Base-by-base conservation (phyloP, 805 yeast genomes). In the Cyberlindnera xishuangbannaensis region DNA sequence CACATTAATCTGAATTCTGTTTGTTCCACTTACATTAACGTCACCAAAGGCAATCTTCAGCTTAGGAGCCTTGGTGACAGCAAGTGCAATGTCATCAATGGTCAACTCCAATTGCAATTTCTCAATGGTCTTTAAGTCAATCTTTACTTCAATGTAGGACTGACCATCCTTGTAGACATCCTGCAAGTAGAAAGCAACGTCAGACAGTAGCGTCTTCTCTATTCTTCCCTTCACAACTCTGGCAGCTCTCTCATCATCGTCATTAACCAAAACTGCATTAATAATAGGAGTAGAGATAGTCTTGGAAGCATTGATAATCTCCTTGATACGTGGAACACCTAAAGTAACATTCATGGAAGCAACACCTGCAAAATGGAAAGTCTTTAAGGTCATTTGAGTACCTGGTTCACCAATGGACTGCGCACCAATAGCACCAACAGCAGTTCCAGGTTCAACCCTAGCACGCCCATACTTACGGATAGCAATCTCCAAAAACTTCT, bases 331-430 rank as follows among this genome's bases (percentile, higher is more conserved):
- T 31, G 98, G 98, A 33, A 92, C 98, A 75, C 98, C 98, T 48
- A 92, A 73, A 0, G 98, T 92, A 45, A 90, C 95, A 67, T 92
- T 92, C 97, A 90, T 92, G 29, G 95, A 83, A 22, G 98, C 97
- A 37, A 92, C 98, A 71, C 98, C 98, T 52, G 98, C 98, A 71
- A 92, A 92, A 70, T 92, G 98, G 85, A 90, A 90, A 39, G 94
- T 83, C 57, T 83, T 83, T 55, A 83, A 71, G 5, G 98, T 92
- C 98, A 92, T 92, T 65, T 92, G 98, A 1, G 98, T 92, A 58
- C 97, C 98, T 15, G 98, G 98, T 56, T 90, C 98, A 65, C 98
- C 98, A 67, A 92, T 92, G 27, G 96, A 85, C 58, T 92, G 98
- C 0, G 98, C 98, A 48, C 97, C 98, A 62, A 92, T 88, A 17